phyloP scores from a whole-genome alignment of 345 rosid species.

The Euphorbia lathyris region DNA sequence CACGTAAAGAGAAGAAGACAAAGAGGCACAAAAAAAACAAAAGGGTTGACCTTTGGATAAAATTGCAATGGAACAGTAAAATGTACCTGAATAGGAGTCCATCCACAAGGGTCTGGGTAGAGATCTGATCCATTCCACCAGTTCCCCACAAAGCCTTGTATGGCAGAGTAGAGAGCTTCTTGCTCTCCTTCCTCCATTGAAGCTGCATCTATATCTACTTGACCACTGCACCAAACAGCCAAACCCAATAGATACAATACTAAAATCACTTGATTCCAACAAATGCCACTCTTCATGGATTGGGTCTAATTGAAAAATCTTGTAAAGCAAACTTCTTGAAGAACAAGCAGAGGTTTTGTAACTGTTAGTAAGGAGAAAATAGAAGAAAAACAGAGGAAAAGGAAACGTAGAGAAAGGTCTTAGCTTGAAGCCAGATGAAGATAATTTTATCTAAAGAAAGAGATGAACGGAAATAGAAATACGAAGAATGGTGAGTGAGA shows the following conservation, averaged over 20 bases:
- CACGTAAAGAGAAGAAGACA: neutral
- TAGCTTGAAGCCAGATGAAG: neutral
- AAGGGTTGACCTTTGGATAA: neutral
- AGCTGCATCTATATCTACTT: conserved; percentile 46
- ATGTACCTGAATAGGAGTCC: conserved; percentile 89
- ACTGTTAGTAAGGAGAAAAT: neutral
- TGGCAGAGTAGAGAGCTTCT: conserved; percentile 62
- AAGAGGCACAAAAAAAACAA: neutral
- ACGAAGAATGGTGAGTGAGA: conserved; percentile 9
- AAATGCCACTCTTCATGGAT: conserved; percentile 19
- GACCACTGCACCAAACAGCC: conserved; percentile 34
- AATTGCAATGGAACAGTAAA: conserved; percentile 24
- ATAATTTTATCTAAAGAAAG: neutral
- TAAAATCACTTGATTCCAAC: conserved; percentile 21
- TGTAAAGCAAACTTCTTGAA: neutral
- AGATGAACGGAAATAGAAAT: conserved; percentile 13
- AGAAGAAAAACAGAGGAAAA: conserved; percentile 15
- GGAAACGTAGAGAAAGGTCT: neutral
- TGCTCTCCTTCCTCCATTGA: conserved; percentile 75
- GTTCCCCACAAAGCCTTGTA: conserved; percentile 83
- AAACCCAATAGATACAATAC: conserved; percentile 38
- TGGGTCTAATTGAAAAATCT: too few species aligned
- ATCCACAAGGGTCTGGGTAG: conserved; percentile 96
- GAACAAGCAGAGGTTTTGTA: too few species aligned
- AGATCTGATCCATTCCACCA: conserved; percentile 93